A percentile compares a stretch with the other conserved stretches of the same genome.
These are phyloP conservation scores for Scheffersomyces cryptocercus DNA, from an alignment of 1,139 yeast species.

Conservation along the genomic window DNA sequence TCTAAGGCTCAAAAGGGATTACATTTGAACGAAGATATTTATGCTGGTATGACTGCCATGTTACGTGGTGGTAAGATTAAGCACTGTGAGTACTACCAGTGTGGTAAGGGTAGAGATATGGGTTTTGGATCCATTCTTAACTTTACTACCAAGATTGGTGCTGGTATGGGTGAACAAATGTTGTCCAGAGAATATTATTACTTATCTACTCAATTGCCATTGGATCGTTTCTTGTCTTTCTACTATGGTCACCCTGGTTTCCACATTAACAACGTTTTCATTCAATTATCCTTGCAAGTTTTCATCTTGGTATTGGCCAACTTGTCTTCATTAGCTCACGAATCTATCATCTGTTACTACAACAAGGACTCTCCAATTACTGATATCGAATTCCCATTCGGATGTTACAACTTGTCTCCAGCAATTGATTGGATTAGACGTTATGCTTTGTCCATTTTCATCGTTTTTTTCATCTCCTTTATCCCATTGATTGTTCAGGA, in stretches of 20 bases:
- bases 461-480: conserved; percentile 96
- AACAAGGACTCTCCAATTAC: conserved; percentile 83
- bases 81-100: conserved; percentile 98
- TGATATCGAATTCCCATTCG: conserved; percentile 81
- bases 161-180: conserved; percentile 99
- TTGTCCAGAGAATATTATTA: conserved; percentile 97
- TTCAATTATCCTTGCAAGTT: conserved; percentile 89
- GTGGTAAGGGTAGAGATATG: conserved; percentile 99
- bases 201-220: conserved; percentile 94
- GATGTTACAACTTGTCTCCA: conserved; percentile 91
- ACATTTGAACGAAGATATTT: conserved; percentile 98
- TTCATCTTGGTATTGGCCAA: conserved; percentile 91
- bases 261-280: conserved; percentile 95
- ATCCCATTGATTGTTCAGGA: conserved; percentile 96
- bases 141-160: conserved; percentile 99
- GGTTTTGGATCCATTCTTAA: conserved; percentile 98
- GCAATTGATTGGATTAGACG: conserved; percentile 97
- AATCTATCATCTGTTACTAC: conserved; percentile 82
- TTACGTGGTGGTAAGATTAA: conserved; percentile 98
- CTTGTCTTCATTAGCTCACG: conserved; percentile 89
- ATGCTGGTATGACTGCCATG: conserved; percentile 98
- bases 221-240: conserved; percentile 96
- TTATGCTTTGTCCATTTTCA: conserved; percentile 95
- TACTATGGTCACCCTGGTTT: conserved; percentile 99
- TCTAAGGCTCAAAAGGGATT: conserved; percentile 98